Base-by-base conservation (phyloP, 2,329 filamentous ascomycete genomes). In the Helotiales sp. region DNA sequence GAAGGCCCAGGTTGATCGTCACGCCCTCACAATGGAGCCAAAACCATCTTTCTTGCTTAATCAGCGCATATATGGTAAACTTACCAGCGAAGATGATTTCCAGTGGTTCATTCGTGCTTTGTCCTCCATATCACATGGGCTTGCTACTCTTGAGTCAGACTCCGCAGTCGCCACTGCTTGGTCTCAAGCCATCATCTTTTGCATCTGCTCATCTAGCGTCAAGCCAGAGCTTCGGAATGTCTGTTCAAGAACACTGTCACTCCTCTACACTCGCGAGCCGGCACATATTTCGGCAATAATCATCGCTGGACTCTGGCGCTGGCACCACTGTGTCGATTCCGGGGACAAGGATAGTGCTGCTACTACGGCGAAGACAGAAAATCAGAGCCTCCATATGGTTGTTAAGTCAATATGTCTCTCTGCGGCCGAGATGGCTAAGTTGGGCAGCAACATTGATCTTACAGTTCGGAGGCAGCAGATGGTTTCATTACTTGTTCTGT, bases 21-120 rank as follows among this genome's bases (percentile, higher is more conserved):
- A 93, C 73, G 87, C 88, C 11, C 83, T 97, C 67, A 84, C 85
- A 1, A 78, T 89, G 43, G 88, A 90, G n/a, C 89, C 92, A 0
- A 97, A 97, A 77, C 89, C 92, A 15, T 97, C 95, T 0, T 96
- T 97, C 77, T 82, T 98, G 22, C 84, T 98, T 6, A 97, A 92
- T 74, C 86, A 91, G 37, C 91, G 92, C 69, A 87, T 97, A 5
- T 98, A 96, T 79, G 89, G 90, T 43, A 97, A 97, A 76, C 75
- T 97, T 26, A 84, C 85, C 1, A 80, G 84, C 0, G 88, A 91
- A 64, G 91, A 94, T 62, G 96, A 99, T 74, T 82, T 93, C 22
- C 83, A 82, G 63, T 97, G 96, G 92, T 85, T 92, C 61, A 82
- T 89, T 49, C 87, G 88, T 70, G 90, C 93, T 32, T 82, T 98